Evolutionary conservation across 805 yeast genomes (phyloP).

Genomic region (Monosporozyma servazzii): DNA sequence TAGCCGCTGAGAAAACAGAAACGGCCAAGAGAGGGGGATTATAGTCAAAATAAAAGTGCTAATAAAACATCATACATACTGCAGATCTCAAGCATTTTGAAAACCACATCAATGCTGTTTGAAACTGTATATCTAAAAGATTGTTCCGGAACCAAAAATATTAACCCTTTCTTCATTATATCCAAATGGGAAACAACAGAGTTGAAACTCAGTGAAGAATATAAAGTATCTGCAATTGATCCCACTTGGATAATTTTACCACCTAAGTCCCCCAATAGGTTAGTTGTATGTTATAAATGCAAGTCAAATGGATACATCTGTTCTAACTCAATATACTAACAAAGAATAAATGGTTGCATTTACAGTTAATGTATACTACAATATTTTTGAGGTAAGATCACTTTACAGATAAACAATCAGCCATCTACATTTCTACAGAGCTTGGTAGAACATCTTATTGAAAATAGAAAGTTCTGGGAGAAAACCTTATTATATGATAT

Average conservation of each 20-base stretch:
- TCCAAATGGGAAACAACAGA: not conserved
- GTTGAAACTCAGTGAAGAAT: not conserved
- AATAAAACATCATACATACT: not conserved
- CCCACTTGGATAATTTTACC: not conserved
- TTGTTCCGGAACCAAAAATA: not conserved
- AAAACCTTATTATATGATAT: not conserved
- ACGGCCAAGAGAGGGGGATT: not conserved
- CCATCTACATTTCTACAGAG: not conserved
- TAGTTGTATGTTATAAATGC: not conserved
- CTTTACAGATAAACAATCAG: not conserved
- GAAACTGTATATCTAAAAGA: not conserved
- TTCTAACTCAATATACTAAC: not conserved
- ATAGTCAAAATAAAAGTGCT: not conserved
- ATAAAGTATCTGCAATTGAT: not conserved
- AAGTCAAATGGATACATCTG: not conserved
- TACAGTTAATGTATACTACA: not conserved
- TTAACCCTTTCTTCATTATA: not conserved
- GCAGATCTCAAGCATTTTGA: not conserved
- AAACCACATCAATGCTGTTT: not conserved
- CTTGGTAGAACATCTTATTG: not conserved
- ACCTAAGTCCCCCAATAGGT: not conserved
- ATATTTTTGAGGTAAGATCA: not conserved
- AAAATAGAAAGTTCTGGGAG: not conserved
- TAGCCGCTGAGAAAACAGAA: not conserved
- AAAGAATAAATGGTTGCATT: not conserved